Percentiles rank a stretch among this genome's conserved stretches.
These are phyloP conservation scores for Gentiana dahurica DNA, from an alignment of 257 asterid genomes.

Conservation along the genomic window DNA sequence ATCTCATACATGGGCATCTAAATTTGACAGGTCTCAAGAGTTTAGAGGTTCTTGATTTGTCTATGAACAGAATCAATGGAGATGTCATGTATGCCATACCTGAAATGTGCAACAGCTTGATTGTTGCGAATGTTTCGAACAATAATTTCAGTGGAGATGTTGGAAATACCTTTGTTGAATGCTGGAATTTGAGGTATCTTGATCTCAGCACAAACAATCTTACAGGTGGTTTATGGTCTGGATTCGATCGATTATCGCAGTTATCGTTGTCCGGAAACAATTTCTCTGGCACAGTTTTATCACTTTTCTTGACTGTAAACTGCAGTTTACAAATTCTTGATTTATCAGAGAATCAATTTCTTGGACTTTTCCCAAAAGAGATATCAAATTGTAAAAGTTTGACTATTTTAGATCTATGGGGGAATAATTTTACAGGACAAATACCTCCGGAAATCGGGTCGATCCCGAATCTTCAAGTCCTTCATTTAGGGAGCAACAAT, in stretches of 20 bases:
- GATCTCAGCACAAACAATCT: slow-evolving; percentile 58
- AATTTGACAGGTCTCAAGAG: slow-evolving; percentile 46
- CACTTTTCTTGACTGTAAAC: slow-evolving; percentile 30
- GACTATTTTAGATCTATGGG: slow-evolving; percentile 40
- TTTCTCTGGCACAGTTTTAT: slow-evolving; percentile 32
- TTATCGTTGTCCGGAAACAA: slow-evolving; percentile 45
- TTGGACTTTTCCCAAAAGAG: slow-evolving; percentile 46
- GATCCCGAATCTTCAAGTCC: slow-evolving; percentile 32
- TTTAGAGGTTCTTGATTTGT: slow-evolving; percentile 65
- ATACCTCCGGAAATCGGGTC: slow-evolving; percentile 66
- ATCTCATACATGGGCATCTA: slow-evolving; percentile 45
- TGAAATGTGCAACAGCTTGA: slow-evolving; percentile 30
- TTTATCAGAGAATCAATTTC: slow-evolving; percentile 51
- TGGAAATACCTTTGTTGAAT: slow-evolving; percentile 34
- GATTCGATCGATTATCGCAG: slow-evolving; percentile 47
- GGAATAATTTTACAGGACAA: slow-evolving; percentile 47
- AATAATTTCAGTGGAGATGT: slow-evolving; percentile 56
- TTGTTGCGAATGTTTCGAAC: slow-evolving; percentile 48
- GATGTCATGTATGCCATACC: slow-evolving; percentile 36
- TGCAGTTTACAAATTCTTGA: slow-evolving; percentile 56
- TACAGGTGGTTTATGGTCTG: slow-evolving; percentile 49
- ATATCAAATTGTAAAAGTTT: slow-evolving; percentile 45
- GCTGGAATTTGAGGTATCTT: slow-evolving; percentile 47
- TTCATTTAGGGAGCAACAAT: slow-evolving; percentile 54
- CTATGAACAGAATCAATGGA: slow-evolving; percentile 33